Evolutionary conservation across 805 yeast genomes (phyloP), one percentile per base, ranked within the genome.

Genomic region (Wickerhamiella bombiphila): DNA sequence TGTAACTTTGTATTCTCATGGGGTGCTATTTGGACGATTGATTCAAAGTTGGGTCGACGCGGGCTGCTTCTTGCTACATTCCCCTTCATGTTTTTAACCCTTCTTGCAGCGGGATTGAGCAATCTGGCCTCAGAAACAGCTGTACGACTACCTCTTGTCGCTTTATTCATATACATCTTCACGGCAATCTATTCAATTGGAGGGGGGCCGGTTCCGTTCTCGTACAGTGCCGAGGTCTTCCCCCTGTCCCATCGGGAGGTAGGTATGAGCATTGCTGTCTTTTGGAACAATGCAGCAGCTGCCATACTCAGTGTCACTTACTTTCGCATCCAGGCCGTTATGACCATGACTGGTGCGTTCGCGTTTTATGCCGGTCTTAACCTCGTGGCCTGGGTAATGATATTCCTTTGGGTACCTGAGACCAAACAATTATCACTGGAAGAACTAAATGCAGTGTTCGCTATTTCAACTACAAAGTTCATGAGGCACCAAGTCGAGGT

Each of bases 331-430:
- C 56, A 68, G 40, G 65, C 59, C 32, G 74, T 77, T 0, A 74
- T 81, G 60, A 73, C 70, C 40, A 69, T 82, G 3, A 81, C 77
- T 47, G 94, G 94, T 58, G 91, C 93, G 2, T 81, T 80, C 54
- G 85, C 91, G 9, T 81, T 74, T 69, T 81, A 80, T 53, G 93
- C 91, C 2, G 93, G 77, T n/a, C 80, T 88, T 85, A 80, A 81
- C 55, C 48, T 80, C 50, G 81, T 79, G 4, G 66, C 80, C 34
- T 75, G 78, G 68, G 63, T 76, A 55, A 61, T 77, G 42, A 69
- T 70, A 17, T 63, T 65, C 44, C 53, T 59, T 35, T 60, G 58
- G 59, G 54, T 61, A 19, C 78, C 83, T 3, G 85, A 77, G 52
- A 77, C 85, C 2, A 72, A 70, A 58, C 72, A 72, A 20, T 66